These are phyloP conservation scores for Aspergillus sojae DNA, from an alignment of 2,329 filamentous ascomycete genomes.

Conservation along the genomic window DNA sequence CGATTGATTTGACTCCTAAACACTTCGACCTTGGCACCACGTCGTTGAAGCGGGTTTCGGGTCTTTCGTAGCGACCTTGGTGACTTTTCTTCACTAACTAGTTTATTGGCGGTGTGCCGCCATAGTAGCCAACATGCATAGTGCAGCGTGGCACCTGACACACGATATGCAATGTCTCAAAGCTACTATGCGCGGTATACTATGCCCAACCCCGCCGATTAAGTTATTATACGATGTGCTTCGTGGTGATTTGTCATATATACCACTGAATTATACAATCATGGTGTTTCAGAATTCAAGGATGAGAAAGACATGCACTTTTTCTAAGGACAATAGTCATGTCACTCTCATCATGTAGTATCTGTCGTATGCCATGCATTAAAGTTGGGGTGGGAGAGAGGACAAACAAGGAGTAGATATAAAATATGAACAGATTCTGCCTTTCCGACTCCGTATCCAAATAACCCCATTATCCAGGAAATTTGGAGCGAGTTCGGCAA, in stretches of 20 bases:
- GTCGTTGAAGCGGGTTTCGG: background rate
- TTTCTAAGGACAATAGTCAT: background rate
- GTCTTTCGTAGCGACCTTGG: background rate
- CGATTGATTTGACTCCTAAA: background rate
- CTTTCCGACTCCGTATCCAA: no score
- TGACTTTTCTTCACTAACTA: background rate
- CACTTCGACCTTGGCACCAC: background rate
- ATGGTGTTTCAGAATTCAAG: background rate
- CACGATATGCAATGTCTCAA: background rate
- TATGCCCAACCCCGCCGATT: background rate
- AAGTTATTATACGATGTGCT: background rate
- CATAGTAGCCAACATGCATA: background rate
- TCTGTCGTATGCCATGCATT: background rate
- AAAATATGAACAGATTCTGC: background rate
- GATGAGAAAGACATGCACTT: background rate
- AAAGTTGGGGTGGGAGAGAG: background rate
- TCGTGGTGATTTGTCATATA: background rate
- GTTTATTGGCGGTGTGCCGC: background rate
- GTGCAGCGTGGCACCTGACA: conserved; percentile 4
- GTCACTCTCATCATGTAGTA: background rate
- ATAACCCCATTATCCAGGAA: background rate
- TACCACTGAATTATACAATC: background rate
- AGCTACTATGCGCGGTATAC: background rate
- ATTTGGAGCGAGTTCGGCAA: background rate
- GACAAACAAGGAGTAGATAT: background rate